Evolutionary conservation across 2,329 filamentous ascomycete genomes (phyloP).

Genomic region (Phialophora expanda): DNA sequence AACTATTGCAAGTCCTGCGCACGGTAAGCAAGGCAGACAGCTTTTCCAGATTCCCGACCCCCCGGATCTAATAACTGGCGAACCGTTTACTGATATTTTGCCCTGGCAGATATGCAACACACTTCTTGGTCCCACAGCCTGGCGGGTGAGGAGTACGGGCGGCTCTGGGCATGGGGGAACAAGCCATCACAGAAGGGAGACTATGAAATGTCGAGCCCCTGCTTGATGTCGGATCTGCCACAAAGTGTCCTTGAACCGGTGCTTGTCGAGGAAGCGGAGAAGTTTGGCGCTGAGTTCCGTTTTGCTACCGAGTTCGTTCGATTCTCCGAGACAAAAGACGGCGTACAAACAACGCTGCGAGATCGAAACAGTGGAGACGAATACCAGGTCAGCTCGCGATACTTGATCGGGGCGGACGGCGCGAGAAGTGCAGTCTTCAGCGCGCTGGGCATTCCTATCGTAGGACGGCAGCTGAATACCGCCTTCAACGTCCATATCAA

Average conservation of each 20-base stretch:
- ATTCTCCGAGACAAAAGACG: conserved; percentile 32
- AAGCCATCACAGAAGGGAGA: conserved; percentile 45
- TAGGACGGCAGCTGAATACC: conserved; percentile 52
- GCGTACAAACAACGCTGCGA: conserved; percentile 41
- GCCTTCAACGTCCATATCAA: conserved; percentile 58
- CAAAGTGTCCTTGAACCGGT: conserved; percentile 52
- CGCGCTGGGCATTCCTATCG: conserved; percentile 55
- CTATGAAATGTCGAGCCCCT: conserved; percentile 50
- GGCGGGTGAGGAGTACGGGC: conserved; percentile 51
- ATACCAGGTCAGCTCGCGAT: conserved; percentile 59
- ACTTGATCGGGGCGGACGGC: conserved; percentile 65
- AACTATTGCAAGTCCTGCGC: conserved; percentile 36
- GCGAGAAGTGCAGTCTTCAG: conserved; percentile 53
- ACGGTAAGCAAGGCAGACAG: no score
- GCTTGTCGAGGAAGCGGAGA: conserved; percentile 46
- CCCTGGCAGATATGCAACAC: no score
- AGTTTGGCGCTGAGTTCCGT: conserved; percentile 46
- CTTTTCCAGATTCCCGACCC: no score
- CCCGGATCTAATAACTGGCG: no score
- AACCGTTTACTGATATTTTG: no score
- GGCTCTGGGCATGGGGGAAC: conserved; percentile 51
- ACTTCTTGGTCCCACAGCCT: conserved; percentile 48
- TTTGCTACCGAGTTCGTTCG: conserved; percentile 45
- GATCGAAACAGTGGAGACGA: conserved; percentile 46
- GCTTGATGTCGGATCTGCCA: conserved; percentile 49